A percentile compares a stretch with the other conserved stretches of the same genome.
These are phyloP conservation scores for Saccharum officinarum DNA, from an alignment of 176 grass and related monocot genomes.

Conservation along the genomic window DNA sequence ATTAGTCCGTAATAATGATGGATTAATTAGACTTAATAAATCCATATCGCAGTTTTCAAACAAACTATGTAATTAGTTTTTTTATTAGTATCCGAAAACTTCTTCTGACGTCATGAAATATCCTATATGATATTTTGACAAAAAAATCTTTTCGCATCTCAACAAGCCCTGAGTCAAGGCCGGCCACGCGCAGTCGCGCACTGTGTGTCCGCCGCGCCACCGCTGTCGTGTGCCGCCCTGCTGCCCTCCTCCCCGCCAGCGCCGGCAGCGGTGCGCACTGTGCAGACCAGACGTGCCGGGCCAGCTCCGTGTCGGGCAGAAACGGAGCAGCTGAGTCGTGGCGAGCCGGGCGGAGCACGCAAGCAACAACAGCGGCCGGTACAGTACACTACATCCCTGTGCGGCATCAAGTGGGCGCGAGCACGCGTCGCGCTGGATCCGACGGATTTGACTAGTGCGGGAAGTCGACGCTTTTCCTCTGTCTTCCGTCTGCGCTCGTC, in stretches of 20 bases:
- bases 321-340: not conserved
- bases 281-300: not conserved
- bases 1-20: too few species aligned
- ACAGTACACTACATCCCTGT: not conserved
- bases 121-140: too few species aligned
- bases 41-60: too few species aligned
- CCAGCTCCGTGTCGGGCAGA: not conserved
- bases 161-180: not conserved
- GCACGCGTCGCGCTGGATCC: not conserved
- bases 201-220: not conserved
- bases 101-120: too few species aligned
- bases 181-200: not conserved
- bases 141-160: too few species aligned
- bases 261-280: not conserved
- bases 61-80: too few species aligned
- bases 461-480: not conserved
- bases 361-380: slow-evolving; percentile 4
- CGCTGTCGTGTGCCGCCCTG: slow-evolving; percentile 5
- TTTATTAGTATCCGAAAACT: too few species aligned
- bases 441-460: not conserved
- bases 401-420: not conserved
- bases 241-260: not conserved
- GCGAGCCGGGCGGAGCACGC: not conserved
- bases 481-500: not conserved
- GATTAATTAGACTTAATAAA: too few species aligned